Evolutionary conservation across 352 stramenopile genomes (phyloP).

Genomic region (Pythium sukuiense): DNA sequence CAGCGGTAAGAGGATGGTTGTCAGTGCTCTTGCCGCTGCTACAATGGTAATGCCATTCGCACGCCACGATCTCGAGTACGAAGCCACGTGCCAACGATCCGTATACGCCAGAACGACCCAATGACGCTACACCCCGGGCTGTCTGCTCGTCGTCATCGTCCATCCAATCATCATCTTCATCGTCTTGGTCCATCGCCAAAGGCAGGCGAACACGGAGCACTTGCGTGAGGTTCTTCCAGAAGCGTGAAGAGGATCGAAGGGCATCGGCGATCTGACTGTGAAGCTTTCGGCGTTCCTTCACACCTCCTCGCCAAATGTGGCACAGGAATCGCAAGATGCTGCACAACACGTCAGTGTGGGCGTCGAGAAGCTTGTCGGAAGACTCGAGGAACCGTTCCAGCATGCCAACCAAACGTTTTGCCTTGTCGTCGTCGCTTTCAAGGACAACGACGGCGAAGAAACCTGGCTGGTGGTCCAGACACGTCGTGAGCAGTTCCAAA

Average conservation of each 20-base stretch:
- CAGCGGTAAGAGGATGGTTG: slow-evolving; percentile 40
- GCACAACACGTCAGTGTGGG: slow-evolving; percentile 59
- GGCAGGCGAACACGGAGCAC: slow-evolving; percentile 62
- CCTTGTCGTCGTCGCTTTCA: slow-evolving; percentile 29
- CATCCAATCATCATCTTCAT: slow-evolving; percentile 31
- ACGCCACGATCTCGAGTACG: slow-evolving; percentile 62
- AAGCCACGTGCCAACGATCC: slow-evolving; percentile 56
- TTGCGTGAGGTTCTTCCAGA: slow-evolving; percentile 63
- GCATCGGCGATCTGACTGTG: slow-evolving; percentile 49
- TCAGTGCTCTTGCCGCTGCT: slow-evolving; percentile 20
- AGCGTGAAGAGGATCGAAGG: slow-evolving; percentile 37
- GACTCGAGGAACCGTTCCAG: slow-evolving; percentile 52
- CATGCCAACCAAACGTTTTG: slow-evolving; percentile 37
- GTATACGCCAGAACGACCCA: slow-evolving; percentile 57
- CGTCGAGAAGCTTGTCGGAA: slow-evolving; percentile 62
- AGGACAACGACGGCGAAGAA: slow-evolving; percentile 63
- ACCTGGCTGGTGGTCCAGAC: slow-evolving; percentile 54
- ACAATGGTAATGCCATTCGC: slow-evolving; percentile 61
- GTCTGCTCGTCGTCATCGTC: slow-evolving; percentile 25
- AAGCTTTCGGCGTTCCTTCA: slow-evolving; percentile 35
- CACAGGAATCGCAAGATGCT: slow-evolving; percentile 53
- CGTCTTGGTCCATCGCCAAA: slow-evolving; percentile 28
- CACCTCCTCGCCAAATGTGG: slow-evolving; percentile 56
- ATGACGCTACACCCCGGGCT: slow-evolving; percentile 25
- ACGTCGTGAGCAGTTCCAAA: slow-evolving; percentile 53